Percentiles rank a stretch among this genome's conserved stretches.
Conservation (phyloP, 164 flowering plant species). For the Berberis thunbergii region DNA sequence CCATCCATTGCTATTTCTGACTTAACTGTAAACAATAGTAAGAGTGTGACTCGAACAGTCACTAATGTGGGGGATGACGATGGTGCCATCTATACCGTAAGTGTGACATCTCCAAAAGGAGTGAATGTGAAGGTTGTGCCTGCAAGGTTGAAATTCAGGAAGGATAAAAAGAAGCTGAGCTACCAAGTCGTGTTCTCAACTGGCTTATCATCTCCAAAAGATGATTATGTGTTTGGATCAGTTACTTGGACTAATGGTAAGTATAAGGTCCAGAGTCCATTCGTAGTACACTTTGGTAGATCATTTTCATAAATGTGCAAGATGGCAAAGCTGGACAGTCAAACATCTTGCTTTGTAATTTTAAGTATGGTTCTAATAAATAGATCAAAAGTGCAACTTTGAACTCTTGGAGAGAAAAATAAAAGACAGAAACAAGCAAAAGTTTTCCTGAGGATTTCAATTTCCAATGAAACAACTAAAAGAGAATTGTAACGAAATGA, state of each 20-base stretch:
- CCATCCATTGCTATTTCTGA: slow-evolving; percentile 64
- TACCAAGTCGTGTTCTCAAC: slow-evolving; percentile 47
- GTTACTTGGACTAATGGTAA: slow-evolving; percentile 27
- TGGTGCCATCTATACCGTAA: slow-evolving; percentile 32
- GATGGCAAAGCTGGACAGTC: too few relatives aligned
- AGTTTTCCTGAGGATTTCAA: too few relatives aligned
- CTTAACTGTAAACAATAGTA: slow-evolving; percentile 24
- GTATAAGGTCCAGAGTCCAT: slow-evolving; percentile 20
- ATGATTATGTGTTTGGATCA: slow-evolving; percentile 20
- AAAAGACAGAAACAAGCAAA: too few relatives aligned
- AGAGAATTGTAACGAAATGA: too few relatives aligned
- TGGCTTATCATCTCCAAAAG: slow-evolving; percentile 5
- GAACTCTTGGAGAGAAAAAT: too few relatives aligned
- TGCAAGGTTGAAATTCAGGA: slow-evolving; percentile 35
- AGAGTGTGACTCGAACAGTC: slow-evolving; percentile 45
- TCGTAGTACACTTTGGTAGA: slow-evolving; percentile 6
- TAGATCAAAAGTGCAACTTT: too few relatives aligned
- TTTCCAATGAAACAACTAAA: too few relatives aligned
- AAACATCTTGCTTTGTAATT: too few relatives aligned
- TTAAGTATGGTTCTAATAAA: too few relatives aligned
- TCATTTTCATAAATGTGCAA: too few relatives aligned
- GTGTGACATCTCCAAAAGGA: slow-evolving; percentile 31
- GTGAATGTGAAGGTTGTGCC: slow-evolving; percentile 49
- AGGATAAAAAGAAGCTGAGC: slow-evolving; percentile 29
- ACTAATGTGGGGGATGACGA: slow-evolving; percentile 47